These are phyloP conservation scores for Breynia disticha DNA, from an alignment of 441 rosid genomes.

Conservation along the genomic window DNA sequence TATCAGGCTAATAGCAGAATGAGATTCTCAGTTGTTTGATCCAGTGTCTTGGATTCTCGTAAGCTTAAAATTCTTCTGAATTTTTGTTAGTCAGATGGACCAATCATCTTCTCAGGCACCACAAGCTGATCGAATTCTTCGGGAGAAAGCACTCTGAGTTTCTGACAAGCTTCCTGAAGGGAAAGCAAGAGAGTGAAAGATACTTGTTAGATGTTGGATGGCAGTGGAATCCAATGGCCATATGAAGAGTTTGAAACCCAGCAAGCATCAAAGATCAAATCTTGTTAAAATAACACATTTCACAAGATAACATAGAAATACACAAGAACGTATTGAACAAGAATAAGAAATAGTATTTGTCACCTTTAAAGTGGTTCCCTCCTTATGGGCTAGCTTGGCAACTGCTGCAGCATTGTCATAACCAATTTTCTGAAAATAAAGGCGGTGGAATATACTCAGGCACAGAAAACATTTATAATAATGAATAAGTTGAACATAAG, in stretches of 20 bases:
- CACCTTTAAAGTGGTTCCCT: conserved; percentile 85
- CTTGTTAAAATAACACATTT: no score
- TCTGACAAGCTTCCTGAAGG: conserved; percentile 66
- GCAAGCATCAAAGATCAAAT: background rate
- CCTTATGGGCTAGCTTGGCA: conserved; percentile 97
- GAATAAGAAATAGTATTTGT: conserved; percentile 10
- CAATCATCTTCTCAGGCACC: conserved; percentile 94
- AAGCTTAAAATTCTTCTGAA: no score
- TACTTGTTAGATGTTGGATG: background rate
- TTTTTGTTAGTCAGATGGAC: conserved; percentile 55
- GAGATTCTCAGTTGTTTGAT: background rate
- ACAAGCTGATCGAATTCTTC: conserved; percentile 87
- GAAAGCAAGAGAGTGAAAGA: background rate
- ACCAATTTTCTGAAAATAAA: conserved; percentile 72
- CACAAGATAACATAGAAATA: no score
- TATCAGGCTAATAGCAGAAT: conserved; percentile 1
- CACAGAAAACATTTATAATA: background rate
- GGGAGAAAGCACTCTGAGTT: conserved; percentile 60
- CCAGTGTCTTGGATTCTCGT: background rate
- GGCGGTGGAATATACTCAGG: background rate
- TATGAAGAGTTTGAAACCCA: background rate
- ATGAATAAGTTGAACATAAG: conserved; percentile 1
- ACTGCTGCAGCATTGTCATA: conserved; percentile 97
- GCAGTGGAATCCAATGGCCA: background rate
- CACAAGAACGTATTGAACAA: background rate